phyloP scores from a whole-genome alignment of 352 stramenopile species.

The Globisporangium perplexum region DNA sequence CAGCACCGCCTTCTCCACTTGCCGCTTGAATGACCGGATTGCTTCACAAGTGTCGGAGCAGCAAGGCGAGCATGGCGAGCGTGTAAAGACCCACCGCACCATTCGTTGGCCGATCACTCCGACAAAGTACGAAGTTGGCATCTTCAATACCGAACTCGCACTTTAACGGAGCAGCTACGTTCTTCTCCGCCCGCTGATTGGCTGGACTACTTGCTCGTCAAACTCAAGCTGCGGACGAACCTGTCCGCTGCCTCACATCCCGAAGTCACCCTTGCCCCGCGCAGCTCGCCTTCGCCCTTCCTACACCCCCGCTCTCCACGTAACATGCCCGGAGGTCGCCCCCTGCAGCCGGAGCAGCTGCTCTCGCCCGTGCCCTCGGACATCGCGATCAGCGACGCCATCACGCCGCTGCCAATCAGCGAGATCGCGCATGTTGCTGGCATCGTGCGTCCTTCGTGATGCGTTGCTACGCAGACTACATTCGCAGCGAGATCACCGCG shows the following conservation, averaged over 20 bases:
- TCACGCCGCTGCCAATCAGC: constrained; percentile 57
- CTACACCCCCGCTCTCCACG: background rate
- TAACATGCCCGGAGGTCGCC: constrained; percentile 23
- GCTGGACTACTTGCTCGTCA: background rate
- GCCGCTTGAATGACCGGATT: too few relatives aligned
- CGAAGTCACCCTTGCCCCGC: background rate
- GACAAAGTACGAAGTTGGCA: too few relatives aligned
- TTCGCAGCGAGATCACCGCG: too few relatives aligned
- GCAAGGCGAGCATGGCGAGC: too few relatives aligned
- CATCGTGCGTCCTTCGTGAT: constrained; percentile 39
- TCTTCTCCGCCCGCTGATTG: background rate
- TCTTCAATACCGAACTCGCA: too few relatives aligned
- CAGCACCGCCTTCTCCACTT: too few relatives aligned
- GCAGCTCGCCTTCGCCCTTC: background rate
- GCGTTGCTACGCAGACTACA: too few relatives aligned
- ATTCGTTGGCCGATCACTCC: too few relatives aligned
- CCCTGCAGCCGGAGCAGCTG: constrained; percentile 51
- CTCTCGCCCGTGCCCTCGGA: constrained; percentile 69
- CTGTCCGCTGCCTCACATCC: background rate
- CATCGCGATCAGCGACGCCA: constrained; percentile 79
- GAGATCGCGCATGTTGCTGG: constrained; percentile 54
- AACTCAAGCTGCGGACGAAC: background rate
- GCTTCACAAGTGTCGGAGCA: too few relatives aligned
- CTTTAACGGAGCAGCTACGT: background rate
- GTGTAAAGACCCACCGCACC: too few relatives aligned